These are phyloP conservation scores for Asparagopsis taxiformis DNA, from an alignment of 31 red algal species.

Conservation along the genomic window DNA sequence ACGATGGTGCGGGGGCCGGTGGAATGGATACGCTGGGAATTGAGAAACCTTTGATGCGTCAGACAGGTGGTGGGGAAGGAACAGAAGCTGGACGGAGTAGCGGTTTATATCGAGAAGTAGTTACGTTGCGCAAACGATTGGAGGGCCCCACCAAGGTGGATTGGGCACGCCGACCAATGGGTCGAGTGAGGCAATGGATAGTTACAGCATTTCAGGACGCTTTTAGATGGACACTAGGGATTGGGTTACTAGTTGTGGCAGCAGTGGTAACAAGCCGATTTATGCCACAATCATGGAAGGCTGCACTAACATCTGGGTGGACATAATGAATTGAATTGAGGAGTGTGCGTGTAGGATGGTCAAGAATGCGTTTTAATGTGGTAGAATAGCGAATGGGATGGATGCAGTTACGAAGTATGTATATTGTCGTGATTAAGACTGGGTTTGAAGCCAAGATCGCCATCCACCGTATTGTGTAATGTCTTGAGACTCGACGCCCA, in stretches of 20 bases:
- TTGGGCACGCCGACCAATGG: neutral
- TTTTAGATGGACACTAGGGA: slow-evolving; percentile 29
- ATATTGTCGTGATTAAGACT: neutral
- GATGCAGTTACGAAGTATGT: neutral
- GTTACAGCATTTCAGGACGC: slow-evolving; percentile 19
- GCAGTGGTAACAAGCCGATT: slow-evolving; percentile 31
- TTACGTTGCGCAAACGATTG: slow-evolving; percentile 5
- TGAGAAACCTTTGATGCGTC: slow-evolving; percentile 12
- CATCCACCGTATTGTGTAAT: slow-evolving; percentile 41
- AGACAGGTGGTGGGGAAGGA: no score
- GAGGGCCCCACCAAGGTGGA: neutral
- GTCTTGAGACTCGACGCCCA: slow-evolving; percentile 25
- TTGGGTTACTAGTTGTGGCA: slow-evolving; percentile 30
- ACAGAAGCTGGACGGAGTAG: no score
- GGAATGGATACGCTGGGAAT: slow-evolving; percentile 41
- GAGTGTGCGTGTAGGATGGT: neutral
- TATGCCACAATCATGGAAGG: slow-evolving; percentile 34
- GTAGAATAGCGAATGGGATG: neutral
- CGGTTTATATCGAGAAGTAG: slow-evolving; percentile 1
- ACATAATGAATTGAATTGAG: slow-evolving; percentile 5
- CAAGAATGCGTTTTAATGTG: neutral
- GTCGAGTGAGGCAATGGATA: neutral
- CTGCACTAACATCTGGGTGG: slow-evolving; percentile 22
- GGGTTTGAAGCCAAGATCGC: neutral
- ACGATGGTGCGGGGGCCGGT: neutral